Evolutionary conservation across 2,329 filamentous ascomycete genomes (phyloP).

Genomic region (Aspergillus sp.): DNA sequence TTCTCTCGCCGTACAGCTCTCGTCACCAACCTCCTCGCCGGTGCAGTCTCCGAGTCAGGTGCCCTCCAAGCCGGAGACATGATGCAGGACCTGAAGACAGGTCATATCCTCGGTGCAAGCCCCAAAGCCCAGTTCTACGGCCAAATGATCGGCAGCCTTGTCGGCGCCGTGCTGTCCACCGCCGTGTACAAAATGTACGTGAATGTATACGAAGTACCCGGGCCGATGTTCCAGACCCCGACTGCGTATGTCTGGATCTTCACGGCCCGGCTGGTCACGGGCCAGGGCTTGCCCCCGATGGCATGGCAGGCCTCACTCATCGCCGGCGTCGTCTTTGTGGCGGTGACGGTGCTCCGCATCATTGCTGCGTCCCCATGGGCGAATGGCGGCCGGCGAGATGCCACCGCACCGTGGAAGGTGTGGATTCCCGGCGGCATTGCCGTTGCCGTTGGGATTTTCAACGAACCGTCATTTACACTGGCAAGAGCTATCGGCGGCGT

Average conservation of each 20-base stretch:
- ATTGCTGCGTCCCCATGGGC: slow-evolving; percentile 40
- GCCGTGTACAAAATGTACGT: slow-evolving; percentile 89
- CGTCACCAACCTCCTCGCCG: slow-evolving; percentile 92
- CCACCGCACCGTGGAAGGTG: slow-evolving; percentile 61
- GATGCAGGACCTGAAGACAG: slow-evolving; percentile 96
- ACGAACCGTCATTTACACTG: slow-evolving; percentile 91
- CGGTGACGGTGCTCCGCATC: slow-evolving; percentile 70
- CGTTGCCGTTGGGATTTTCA: slow-evolving; percentile 97
- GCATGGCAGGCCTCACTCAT: slow-evolving; percentile 76
- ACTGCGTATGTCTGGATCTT: slow-evolving; percentile 98
- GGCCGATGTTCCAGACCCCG: slow-evolving; percentile 86
- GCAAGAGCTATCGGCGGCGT: slow-evolving; percentile 80
- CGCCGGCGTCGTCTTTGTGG: slow-evolving; percentile 71
- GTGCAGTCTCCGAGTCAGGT: slow-evolving; percentile 79
- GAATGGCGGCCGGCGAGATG: slow-evolving; percentile 30
- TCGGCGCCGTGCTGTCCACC: slow-evolving; percentile 82
- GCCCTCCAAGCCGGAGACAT: slow-evolving; percentile 94
- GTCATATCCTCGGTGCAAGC: slow-evolving; percentile 85
- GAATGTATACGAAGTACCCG: slow-evolving; percentile 82
- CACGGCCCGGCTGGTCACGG: slow-evolving; percentile 88
- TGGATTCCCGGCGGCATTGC: slow-evolving; percentile 91
- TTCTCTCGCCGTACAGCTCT: slow-evolving; percentile 77
- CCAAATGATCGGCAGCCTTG: slow-evolving; percentile 84
- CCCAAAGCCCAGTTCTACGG: slow-evolving; percentile 97
- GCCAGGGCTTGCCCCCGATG: slow-evolving; percentile 80